Base-by-base conservation (phyloP, 495 filamentous ascomycete genomes). In the Xylaria venustula region DNA sequence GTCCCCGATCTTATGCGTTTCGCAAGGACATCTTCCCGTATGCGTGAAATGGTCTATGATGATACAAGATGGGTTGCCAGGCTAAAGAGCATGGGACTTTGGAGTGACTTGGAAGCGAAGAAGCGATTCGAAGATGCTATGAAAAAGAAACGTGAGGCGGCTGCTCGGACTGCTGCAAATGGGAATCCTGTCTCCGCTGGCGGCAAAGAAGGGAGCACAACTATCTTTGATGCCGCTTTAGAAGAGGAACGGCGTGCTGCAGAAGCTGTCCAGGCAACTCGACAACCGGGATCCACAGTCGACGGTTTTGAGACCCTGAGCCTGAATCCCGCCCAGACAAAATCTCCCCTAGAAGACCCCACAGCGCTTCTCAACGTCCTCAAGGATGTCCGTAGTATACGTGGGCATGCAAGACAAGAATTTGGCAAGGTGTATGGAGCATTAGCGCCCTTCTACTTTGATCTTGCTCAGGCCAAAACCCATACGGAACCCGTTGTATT, bases 21-120 rank as follows among this genome's bases (percentile, higher is more conserved):
- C 71, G 94, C 94, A n/a, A 87, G 88, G 28, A 88, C 90, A 28
- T 97, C 92, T 54, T 88, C 85, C 72, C 90, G 92, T 46, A 86
- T 96, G 82, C 89, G 88, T 64, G 94, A 99, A 73, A 99, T 99
- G 92, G 95, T 95, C 11, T 98, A 98, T 77, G 95, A 99, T 80
- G 94, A 99, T 72, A 90, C 91, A 19, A 84, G 93, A 77, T 99
- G 94, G 94, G 88, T 97, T 47, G 86, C 89, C 55, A 83, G 86
- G 60, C 75, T 99, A 32, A 86, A 88, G 67, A 81, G 80, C 28
- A 96, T 99, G 84, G 91, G 88, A 6, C 88, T 90, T 65, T 99
- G 95, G 95, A 89, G 93, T 68, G 95, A 99, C 69, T 71, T 75
- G 5, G 94, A 96, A 69, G 94, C 94, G 0, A 82, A 93, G 52